phyloP scores from a whole-genome alignment of 257 asterid genomes.

The Solanum habrochaites region DNA sequence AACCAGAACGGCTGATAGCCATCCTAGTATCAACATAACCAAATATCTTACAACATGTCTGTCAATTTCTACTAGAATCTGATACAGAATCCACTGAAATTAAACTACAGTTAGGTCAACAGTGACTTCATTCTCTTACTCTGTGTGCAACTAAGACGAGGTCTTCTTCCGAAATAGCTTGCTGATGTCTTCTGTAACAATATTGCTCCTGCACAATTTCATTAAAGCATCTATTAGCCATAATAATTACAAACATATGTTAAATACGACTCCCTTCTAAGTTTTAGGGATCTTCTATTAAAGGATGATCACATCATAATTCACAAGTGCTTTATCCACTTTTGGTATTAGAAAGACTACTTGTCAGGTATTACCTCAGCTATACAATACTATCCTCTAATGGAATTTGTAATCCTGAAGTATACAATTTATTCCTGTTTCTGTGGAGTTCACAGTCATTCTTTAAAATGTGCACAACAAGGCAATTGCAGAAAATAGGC shows the following conservation, averaged over 20 bases:
- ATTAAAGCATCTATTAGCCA: not conserved
- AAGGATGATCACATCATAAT: not conserved
- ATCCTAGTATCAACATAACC: not conserved
- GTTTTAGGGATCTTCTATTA: not conserved
- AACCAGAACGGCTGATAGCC: not conserved
- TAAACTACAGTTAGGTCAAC: not conserved
- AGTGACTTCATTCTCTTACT: not conserved
- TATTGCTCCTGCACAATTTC: slow-evolving; percentile 58
- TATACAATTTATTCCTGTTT: not conserved
- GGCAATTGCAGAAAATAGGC: not conserved
- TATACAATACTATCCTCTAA: too few relatives aligned
- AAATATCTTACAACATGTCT: not conserved
- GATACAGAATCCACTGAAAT: not conserved
- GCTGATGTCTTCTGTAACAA: slow-evolving; percentile 81
- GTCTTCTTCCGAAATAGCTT: slow-evolving; percentile 66
- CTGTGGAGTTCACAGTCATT: not conserved
- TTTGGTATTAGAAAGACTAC: not conserved
- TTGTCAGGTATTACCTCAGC: not conserved
- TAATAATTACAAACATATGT: not conserved
- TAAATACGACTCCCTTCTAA: not conserved
- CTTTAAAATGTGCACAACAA: not conserved
- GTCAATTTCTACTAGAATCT: not conserved
- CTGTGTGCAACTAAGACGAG: slow-evolving; percentile 12
- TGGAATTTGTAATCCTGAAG: not conserved
- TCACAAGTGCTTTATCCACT: not conserved